Evolutionary conservation across 306 rosid genomes (phyloP).

Genomic region (Cercis canadensis): DNA sequence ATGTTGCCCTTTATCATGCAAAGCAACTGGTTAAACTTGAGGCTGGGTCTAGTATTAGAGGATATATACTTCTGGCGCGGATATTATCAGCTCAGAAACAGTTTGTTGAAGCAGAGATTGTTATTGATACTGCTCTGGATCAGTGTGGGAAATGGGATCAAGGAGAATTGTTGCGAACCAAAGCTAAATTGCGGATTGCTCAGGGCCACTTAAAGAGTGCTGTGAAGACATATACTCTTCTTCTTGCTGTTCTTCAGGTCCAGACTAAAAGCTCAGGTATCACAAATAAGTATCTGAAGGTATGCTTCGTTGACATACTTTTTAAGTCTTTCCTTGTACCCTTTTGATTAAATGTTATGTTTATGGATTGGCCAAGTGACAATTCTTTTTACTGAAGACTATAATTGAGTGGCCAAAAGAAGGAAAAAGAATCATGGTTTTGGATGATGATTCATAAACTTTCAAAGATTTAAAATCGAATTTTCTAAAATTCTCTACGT

Average conservation of each 20-base stretch:
- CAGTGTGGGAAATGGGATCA: slow-evolving; percentile 93
- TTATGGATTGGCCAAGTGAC: neutral
- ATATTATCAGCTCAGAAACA: slow-evolving; percentile 83
- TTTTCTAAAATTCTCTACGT: too few species aligned
- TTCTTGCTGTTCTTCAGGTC: slow-evolving; percentile 88
- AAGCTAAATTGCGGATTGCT: slow-evolving; percentile 83
- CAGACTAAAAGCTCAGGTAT: slow-evolving; percentile 58
- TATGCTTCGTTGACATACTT: slow-evolving; percentile 25
- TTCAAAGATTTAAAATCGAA: too few species aligned
- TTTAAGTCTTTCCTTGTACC: neutral
- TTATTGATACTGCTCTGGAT: slow-evolving; percentile 82
- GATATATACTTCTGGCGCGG: slow-evolving; percentile 70
- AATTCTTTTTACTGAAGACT: too few species aligned
- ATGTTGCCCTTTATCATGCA: slow-evolving; percentile 68
- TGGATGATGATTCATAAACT: too few species aligned
- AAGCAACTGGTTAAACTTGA: slow-evolving; percentile 69
- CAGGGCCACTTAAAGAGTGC: slow-evolving; percentile 78
- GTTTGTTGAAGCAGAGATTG: slow-evolving; percentile 75
- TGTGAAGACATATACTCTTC: slow-evolving; percentile 69
- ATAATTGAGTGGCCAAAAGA: too few species aligned
- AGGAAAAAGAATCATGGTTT: too few species aligned
- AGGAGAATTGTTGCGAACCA: slow-evolving; percentile 79
- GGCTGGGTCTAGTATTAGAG: slow-evolving; percentile 67
- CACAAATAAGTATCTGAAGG: slow-evolving; percentile 67
- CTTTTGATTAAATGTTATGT: neutral